Base-by-base conservation (phyloP, 768 basidiomycete genomes). In the Boletus reticuloceps region DNA sequence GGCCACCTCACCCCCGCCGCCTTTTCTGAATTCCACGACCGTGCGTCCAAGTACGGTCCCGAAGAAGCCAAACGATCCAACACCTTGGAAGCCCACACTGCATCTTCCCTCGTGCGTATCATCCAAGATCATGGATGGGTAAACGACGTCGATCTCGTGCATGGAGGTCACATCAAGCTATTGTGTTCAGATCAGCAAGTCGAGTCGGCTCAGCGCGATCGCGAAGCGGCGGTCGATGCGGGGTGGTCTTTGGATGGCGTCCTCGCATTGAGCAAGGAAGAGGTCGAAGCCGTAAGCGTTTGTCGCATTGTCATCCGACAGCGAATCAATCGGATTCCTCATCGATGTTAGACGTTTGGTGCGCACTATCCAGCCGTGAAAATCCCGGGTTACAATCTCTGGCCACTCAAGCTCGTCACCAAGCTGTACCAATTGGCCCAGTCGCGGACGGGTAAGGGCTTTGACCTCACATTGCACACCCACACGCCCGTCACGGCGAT, bases 351-450 rank as follows among this genome's bases (percentile, higher is more conserved):
- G 69, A 63, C 54, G 2, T 72, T 62, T 39, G 72, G 71, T 38
- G 70, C 81, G 1, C 67, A 71, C 6, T 81, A 81, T 65, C 79
- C 87, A 0, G 88, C 71, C 1, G 72, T 83, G 34, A 74, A 74
- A 45, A 70, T 72, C 20, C 79, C 78, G 1, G 85, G 79, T 0
- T 69, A 84, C 64, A 94, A 91, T 59, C 69, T 92, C 27, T 93
- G 85, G 84, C 89, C 89, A 0, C 79, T 85, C 63, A 94, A 94
- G 63, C 77, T 91, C n/a, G 88, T 91, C 49, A 84, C 87, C 1
- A 74, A 80, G 43, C 69, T 91, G 9, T 90, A 80, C 61, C 69
- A 75, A 22, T 68, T 77, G 16, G 77, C 83, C 11, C 62, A 65
- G 42, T 58, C 58, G 13, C 51, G 58, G 27, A 64, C 72, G 1